phyloP scores from a whole-genome alignment of 768 basidiomycete species.

The Leccinum boreale region DNA sequence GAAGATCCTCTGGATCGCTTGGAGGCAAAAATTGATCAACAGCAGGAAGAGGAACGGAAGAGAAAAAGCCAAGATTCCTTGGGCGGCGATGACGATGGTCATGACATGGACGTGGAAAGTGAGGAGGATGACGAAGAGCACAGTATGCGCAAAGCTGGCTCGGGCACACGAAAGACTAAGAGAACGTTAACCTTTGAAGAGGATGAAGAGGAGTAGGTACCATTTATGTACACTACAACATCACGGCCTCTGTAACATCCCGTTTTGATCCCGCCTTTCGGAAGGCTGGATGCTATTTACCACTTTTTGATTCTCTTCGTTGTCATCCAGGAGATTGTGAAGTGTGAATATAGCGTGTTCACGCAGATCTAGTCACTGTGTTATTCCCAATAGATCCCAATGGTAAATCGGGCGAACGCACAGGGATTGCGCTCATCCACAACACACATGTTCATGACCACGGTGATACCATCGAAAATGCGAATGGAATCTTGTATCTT shows the following conservation, averaged over 20 bases:
- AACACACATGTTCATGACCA: slow-evolving; percentile 86
- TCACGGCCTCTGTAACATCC: slow-evolving; percentile 40
- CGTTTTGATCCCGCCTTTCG: slow-evolving; percentile 55
- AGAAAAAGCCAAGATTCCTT: slow-evolving; percentile 32
- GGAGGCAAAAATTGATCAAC: slow-evolving; percentile 61
- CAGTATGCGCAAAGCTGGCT: slow-evolving; percentile 55
- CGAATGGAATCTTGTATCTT: slow-evolving; percentile 74
- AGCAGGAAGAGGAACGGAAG: slow-evolving; percentile 52
- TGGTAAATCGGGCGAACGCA: slow-evolving; percentile 41
- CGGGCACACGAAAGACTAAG: slow-evolving; percentile 50
- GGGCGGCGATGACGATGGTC: slow-evolving; percentile 36
- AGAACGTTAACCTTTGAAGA: slow-evolving; percentile 53
- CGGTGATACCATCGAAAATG: slow-evolving; percentile 66
- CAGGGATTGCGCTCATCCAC: slow-evolving; percentile 91
- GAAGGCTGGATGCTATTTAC: slow-evolving; percentile 71
- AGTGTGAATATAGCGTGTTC: slow-evolving; percentile 90
- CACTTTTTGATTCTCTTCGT: slow-evolving; percentile 75
- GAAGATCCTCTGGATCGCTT: slow-evolving; percentile 68
- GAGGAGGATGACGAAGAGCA: slow-evolving; percentile 71
- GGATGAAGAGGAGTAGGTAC: slow-evolving; percentile 47
- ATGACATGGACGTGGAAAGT: slow-evolving; percentile 72
- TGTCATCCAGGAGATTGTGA: slow-evolving; percentile 71
- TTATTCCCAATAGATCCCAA: slow-evolving; percentile 4
- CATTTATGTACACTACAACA: slow-evolving; percentile 14
- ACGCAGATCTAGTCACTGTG: slow-evolving; percentile 54